Conservation (phyloP, 1,284 basidiomycete species). For the Tausonia pullulans region DNA sequence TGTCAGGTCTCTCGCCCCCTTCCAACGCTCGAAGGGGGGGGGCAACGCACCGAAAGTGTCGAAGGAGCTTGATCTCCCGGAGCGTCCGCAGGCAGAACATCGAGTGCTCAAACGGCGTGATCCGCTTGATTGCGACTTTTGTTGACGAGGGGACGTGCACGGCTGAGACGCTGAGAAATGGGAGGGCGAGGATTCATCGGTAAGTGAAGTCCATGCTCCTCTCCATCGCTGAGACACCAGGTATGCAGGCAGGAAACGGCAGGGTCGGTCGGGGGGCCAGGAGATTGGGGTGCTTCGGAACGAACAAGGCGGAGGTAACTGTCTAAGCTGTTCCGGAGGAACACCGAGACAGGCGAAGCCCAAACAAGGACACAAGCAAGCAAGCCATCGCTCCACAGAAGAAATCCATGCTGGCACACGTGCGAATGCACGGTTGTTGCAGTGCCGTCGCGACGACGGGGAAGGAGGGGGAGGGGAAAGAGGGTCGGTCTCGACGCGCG, state of each 20-base stretch:
- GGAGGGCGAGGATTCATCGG: not conserved
- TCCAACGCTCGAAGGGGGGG: slow-evolving; percentile 4
- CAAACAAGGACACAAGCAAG: too few species aligned
- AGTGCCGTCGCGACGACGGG: too few species aligned
- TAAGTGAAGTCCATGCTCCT: not conserved
- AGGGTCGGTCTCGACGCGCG: too few species aligned
- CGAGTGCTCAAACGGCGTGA: slow-evolving; percentile 74
- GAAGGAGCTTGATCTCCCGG: slow-evolving; percentile 76
- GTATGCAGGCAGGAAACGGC: not conserved
- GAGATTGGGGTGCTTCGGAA: too few species aligned
- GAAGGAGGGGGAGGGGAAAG: too few species aligned
- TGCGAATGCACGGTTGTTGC: too few species aligned
- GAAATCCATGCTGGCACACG: too few species aligned
- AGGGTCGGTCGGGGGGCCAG: not conserved
- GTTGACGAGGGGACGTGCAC: slow-evolving; percentile 52
- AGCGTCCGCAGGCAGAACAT: slow-evolving; percentile 79
- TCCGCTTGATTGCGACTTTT: slow-evolving; percentile 66
- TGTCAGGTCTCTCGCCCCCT: not conserved
- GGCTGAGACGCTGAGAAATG: slow-evolving; percentile 38
- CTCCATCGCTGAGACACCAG: not conserved
- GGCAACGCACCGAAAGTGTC: slow-evolving; percentile 42
- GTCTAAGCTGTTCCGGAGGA: not conserved
- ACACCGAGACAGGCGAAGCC: not conserved
- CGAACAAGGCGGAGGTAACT: not conserved
- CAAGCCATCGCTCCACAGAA: too few species aligned